phyloP scores from a whole-genome alignment of 169 alveolate species.

The Plasmodium ovale region DNA sequence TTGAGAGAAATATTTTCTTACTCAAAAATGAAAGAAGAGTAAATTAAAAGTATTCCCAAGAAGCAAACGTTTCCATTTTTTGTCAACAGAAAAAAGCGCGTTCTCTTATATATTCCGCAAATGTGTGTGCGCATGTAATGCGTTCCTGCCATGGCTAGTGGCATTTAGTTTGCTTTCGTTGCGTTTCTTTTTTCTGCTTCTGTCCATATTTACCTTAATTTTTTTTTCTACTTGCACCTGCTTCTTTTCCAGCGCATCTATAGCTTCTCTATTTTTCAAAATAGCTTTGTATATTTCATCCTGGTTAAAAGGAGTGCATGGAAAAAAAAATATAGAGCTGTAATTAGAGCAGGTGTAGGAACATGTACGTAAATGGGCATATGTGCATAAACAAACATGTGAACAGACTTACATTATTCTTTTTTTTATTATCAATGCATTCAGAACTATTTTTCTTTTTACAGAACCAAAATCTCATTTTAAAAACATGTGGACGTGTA shows the following conservation, averaged over 20 bases:
- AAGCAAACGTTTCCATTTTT: too few species aligned
- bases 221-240: conserved; percentile 74
- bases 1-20: too few species aligned
- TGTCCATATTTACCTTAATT: conserved; percentile 59
- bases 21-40: too few species aligned
- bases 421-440: conserved; percentile 31
- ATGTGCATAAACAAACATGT: neutral
- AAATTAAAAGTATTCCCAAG: too few species aligned
- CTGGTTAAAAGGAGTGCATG: neutral
- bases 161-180: neutral
- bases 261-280: conserved; percentile 73
- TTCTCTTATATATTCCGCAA: neutral
- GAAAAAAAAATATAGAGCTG: neutral
- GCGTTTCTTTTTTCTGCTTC: neutral
- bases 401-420: conserved; percentile 50
- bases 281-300: conserved; percentile 75
- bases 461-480: conserved; percentile 75
- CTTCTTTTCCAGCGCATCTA: conserved; percentile 75
- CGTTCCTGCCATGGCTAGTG: neutral
- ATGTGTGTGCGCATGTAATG: conserved; percentile 2
- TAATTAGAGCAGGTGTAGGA: neutral
- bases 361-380: neutral
- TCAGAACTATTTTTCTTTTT: conserved; percentile 73
- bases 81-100: too few species aligned
- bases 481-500: conserved; percentile 11